Percentiles rank a stretch among this genome's conserved stretches.
phyloP scores from a whole-genome alignment of 2,329 filamentous ascomycete genomes.

The Talaromyces sp. region DNA sequence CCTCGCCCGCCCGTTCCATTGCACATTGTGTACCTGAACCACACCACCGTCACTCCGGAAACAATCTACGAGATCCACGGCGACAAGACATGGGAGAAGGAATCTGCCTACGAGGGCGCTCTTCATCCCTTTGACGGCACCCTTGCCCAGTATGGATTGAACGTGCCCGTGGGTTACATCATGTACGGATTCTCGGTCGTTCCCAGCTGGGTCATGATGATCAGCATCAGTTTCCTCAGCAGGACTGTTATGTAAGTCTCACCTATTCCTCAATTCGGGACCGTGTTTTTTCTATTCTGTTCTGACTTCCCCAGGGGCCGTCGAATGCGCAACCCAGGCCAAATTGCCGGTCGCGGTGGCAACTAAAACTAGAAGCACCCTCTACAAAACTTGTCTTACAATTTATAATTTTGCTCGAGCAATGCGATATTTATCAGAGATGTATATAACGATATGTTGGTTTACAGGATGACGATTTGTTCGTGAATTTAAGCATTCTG shows the following conservation, averaged over 20 bases:
- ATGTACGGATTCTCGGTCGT: constrained; percentile 53
- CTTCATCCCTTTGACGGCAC: constrained; percentile 58
- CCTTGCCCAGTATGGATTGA: constrained; percentile 49
- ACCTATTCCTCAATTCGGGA: not conserved
- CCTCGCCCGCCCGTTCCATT: constrained; percentile 49
- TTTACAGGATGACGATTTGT: not conserved
- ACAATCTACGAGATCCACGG: constrained; percentile 54
- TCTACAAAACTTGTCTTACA: not conserved
- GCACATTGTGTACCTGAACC: constrained; percentile 52
- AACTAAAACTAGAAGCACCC: not conserved
- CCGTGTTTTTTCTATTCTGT: not conserved
- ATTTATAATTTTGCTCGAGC: constrained; percentile 13
- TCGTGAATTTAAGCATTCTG: not conserved
- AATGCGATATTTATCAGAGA: constrained; percentile 19
- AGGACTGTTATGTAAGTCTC: constrained; percentile 55
- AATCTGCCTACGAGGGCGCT: constrained; percentile 49
- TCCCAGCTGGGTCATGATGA: constrained; percentile 62
- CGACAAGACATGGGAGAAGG: constrained; percentile 51
- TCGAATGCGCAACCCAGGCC: constrained; percentile 20
- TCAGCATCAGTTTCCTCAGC: constrained; percentile 56
- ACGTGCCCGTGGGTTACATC: constrained; percentile 50
- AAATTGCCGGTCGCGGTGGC: constrained; percentile 11
- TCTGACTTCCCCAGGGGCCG: constrained; percentile 18
- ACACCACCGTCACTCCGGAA: constrained; percentile 51
- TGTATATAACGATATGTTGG: constrained; percentile 9